These are phyloP conservation scores for Lophiotrema nucula DNA, from an alignment of 495 filamentous ascomycete species.

Conservation along the genomic window DNA sequence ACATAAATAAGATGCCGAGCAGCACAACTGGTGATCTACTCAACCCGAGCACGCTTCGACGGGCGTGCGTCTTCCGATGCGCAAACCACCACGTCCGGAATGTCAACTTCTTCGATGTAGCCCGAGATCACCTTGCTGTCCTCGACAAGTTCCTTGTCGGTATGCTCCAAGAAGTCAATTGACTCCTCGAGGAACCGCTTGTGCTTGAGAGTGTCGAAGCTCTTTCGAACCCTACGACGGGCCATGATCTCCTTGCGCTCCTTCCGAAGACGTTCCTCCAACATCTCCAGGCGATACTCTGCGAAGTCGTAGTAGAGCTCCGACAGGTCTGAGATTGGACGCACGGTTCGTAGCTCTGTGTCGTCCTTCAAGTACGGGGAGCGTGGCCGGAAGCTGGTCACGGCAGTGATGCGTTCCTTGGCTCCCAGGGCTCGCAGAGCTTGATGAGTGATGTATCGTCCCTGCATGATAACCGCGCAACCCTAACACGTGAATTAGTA, in stretches of 20 bases:
- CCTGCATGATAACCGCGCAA: slow-evolving; percentile 66
- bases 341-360: slow-evolving; percentile 64
- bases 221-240: slow-evolving; percentile 36
- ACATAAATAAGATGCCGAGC: too few species aligned
- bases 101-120: slow-evolving; percentile 44
- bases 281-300: slow-evolving; percentile 69
- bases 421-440: slow-evolving; percentile 63
- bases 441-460: slow-evolving; percentile 69
- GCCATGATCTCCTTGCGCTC: slow-evolving; percentile 44
- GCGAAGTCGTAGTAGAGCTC: slow-evolving; percentile 70
- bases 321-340: slow-evolving; percentile 61
- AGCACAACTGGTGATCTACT: too few species aligned
- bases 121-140: slow-evolving; percentile 54
- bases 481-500: slow-evolving; percentile 48
- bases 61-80: slow-evolving; percentile 16
- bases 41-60: slow-evolving; percentile 24
- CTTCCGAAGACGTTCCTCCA: slow-evolving; percentile 52
- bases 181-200: slow-evolving; percentile 51
- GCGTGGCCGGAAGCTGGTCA: slow-evolving; percentile 68
- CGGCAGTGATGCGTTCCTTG: slow-evolving; percentile 69
- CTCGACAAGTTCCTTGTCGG: slow-evolving; percentile 57
- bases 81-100: slow-evolving; percentile 34
- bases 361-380: slow-evolving; percentile 61
- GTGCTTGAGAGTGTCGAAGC: slow-evolving; percentile 42
- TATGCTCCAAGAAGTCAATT: slow-evolving; percentile 54